phyloP scores from a whole-genome alignment of 108 stramenopile genomes.

The Nitzschia sp. region DNA sequence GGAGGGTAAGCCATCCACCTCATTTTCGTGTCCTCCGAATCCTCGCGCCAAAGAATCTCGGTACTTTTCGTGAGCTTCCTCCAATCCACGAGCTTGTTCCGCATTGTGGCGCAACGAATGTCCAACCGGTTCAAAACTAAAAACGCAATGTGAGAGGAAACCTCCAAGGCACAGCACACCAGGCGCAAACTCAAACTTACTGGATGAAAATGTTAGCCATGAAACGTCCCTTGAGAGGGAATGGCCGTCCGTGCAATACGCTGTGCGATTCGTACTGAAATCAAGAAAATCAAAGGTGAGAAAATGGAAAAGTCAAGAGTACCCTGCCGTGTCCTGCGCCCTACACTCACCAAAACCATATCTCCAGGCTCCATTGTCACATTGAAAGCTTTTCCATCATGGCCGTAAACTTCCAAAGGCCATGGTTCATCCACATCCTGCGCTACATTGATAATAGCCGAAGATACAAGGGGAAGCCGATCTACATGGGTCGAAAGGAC shows the following conservation, averaged over 20 bases:
- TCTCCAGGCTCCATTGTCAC: constrained; percentile 92
- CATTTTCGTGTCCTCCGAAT: constrained; percentile 67
- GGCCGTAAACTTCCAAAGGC: constrained; percentile 85
- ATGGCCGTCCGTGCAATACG: constrained; percentile 90
- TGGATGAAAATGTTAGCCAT: constrained; percentile 91
- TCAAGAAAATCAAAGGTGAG: neutral
- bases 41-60: constrained; percentile 40
- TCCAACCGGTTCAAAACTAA: constrained; percentile 20
- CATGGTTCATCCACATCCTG: constrained; percentile 89
- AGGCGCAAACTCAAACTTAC: constrained; percentile 29
- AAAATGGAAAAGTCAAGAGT: constrained; percentile 25
- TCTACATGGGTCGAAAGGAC: constrained; percentile 87
- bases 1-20: constrained; percentile 61
- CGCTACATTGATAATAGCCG: constrained; percentile 87
- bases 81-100: constrained; percentile 30
- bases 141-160: neutral
- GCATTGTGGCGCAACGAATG: constrained; percentile 78
- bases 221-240: constrained; percentile 73
- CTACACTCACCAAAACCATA: constrained; percentile 23
- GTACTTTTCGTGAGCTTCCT: constrained; percentile 58
- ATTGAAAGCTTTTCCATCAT: constrained; percentile 86
- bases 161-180: neutral
- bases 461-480: constrained; percentile 83
- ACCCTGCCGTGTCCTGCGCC: no score
- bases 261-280: constrained; percentile 80